Percentiles rank a stretch among this genome's conserved stretches.
phyloP scores from a whole-genome alignment of 2,329 filamentous ascomycete species.

The Fusarium sp. region DNA sequence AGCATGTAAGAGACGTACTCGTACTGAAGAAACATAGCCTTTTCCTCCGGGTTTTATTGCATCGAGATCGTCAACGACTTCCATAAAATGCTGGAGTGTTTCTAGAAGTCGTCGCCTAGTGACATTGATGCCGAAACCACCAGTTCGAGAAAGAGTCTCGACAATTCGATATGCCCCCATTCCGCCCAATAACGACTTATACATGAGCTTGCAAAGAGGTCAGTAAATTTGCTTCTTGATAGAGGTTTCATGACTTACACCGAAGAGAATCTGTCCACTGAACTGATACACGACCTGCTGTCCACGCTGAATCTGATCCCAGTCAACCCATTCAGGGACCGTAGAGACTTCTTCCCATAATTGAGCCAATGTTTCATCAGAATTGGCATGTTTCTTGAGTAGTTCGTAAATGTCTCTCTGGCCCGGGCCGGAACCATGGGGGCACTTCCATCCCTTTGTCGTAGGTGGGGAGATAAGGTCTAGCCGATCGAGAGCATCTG shows the following conservation, averaged over 20 bases:
- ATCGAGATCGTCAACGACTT: slow-evolving; percentile 72
- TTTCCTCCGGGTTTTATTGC: slow-evolving; percentile 73
- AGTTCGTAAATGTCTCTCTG: slow-evolving; percentile 71
- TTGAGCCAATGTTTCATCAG: slow-evolving; percentile 62
- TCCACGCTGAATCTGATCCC: slow-evolving; percentile 77
- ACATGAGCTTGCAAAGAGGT: slow-evolving; percentile 58
- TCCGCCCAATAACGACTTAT: slow-evolving; percentile 73
- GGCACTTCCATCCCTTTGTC: slow-evolving; percentile 43
- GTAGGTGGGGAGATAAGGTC: slow-evolving; percentile 63
- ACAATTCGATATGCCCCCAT: slow-evolving; percentile 79
- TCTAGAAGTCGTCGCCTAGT: slow-evolving; percentile 71
- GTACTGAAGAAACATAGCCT: slow-evolving; percentile 69
- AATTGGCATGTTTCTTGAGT: slow-evolving; percentile 65
- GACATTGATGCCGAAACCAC: slow-evolving; percentile 75
- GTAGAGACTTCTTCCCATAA: slow-evolving; percentile 75
- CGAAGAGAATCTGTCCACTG: slow-evolving; percentile 72
- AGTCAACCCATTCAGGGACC: slow-evolving; percentile 80
- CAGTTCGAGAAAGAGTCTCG: slow-evolving; percentile 78
- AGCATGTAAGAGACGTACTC: slow-evolving; percentile 72
- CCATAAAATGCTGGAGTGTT: slow-evolving; percentile 79
- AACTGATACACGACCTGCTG: slow-evolving; percentile 84
- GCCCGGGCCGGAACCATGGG: slow-evolving; percentile 39
- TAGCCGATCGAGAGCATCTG: slow-evolving; percentile 71
- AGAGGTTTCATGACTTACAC: slow-evolving; percentile 46
- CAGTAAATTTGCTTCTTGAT: not conserved